These are phyloP conservation scores for Hypoxylon subgilvum DNA, from an alignment of 495 filamentous ascomycete genomes.

Conservation along the genomic window DNA sequence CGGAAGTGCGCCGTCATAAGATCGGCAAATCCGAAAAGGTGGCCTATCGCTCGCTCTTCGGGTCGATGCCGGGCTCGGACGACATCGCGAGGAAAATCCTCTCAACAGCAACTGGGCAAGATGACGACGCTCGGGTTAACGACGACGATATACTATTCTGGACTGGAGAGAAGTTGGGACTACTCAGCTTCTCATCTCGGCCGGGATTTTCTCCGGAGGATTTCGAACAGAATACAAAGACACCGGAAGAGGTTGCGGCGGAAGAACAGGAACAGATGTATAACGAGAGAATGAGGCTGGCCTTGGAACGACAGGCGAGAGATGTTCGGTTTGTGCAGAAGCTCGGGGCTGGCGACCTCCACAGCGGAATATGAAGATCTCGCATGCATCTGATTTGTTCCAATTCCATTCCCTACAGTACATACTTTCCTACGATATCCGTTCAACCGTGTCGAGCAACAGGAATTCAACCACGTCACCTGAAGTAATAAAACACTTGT, in stretches of 20 bases:
- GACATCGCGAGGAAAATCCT: constrained; percentile 76
- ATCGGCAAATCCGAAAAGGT: constrained; percentile 60
- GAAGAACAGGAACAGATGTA: constrained; percentile 61
- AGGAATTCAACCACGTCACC: constrained; percentile 29
- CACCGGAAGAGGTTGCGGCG: constrained; percentile 50
- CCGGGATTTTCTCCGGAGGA: constrained; percentile 53
- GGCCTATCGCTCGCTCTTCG: constrained; percentile 51
- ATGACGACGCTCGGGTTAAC: constrained; percentile 47
- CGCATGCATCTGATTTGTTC: constrained; percentile 15
- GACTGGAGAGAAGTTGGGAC: constrained; percentile 80
- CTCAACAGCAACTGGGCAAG: constrained; percentile 52
- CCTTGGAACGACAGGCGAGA: constrained; percentile 79
- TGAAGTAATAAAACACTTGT: constrained; percentile 3
- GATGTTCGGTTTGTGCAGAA: constrained; percentile 79
- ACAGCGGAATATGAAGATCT: constrained; percentile 31
- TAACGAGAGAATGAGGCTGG: constrained; percentile 71
- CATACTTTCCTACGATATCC: constrained; percentile 1
- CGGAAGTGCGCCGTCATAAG: constrained; percentile 78
- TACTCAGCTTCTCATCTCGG: constrained; percentile 65
- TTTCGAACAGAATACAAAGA: constrained; percentile 54
- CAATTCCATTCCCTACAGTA: constrained; percentile 3
- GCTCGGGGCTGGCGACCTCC: constrained; percentile 55
- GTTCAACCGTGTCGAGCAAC: constrained; percentile 9
- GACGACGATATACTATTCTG: constrained; percentile 75
- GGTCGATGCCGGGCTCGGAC: constrained; percentile 56